Base-by-base conservation (phyloP, 2,329 filamentous ascomycete genomes). In the Beauveria medogensis region DNA sequence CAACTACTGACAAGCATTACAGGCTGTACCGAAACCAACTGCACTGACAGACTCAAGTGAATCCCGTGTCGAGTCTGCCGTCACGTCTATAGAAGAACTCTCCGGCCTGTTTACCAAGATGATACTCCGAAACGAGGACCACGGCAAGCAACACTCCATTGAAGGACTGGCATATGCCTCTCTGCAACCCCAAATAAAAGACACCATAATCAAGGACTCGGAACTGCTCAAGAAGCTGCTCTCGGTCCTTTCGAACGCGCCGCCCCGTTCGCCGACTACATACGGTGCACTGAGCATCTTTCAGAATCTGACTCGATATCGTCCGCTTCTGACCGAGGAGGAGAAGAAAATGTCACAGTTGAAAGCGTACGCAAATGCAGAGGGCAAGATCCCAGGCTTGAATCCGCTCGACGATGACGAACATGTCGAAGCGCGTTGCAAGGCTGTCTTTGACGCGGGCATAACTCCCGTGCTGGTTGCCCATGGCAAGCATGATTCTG, bases 91-190 rank as follows among this genome's bases (percentile, higher is more conserved):
- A 63, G 85, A 88, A 65, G 84, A 87, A n/a, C 75, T 89, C 10
- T 82, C 84, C 43, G 77, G 76, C 64, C 81, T 84, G 70, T 88
- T 89, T 65, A 84, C 81, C 55, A 84, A 83, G 57, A 86, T 92
- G 76, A 79, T 92, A 51, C 69, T 88, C 30, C 79, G 78, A 34
- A 79, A 83, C 50, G 79, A 84, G 50, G 79, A 84, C 40, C 76
- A 79, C 59, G 80, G 79, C 64, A 81, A 82, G 63, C 83, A 89
- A 67, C 86, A 89, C 69, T 88, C 90, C 1, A 85, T 97, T 59
- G 94, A 99, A 75, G 94, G 93, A 6, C 78, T 99, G 63, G 94
- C 93, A 16, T 97, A 96, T 72, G 88, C 92, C 5, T 96, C 93
- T 10, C 81, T 97, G 43, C 91, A 91, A 68, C 85, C 93, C 6